A percentile compares a stretch with the other conserved stretches of the same genome.
phyloP scores from a whole-genome alignment of 1,139 yeast genomes.

The Protomyces inundatus region DNA sequence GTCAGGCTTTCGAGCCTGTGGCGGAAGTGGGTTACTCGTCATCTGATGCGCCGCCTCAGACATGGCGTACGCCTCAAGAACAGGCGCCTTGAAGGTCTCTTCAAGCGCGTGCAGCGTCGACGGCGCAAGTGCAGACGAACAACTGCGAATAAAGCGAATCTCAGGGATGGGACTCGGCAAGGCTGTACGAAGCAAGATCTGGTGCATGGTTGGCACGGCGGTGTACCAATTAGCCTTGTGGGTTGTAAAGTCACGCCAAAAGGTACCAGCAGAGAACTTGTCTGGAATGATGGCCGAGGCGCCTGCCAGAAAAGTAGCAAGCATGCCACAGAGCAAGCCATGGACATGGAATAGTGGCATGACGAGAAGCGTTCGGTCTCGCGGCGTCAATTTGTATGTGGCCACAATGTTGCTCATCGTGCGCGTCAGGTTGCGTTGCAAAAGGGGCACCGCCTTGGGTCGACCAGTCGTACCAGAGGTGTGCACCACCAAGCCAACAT shows the following conservation, averaged over 20 bases:
- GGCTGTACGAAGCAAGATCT: conserved; percentile 51
- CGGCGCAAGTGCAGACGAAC: conserved; percentile 64
- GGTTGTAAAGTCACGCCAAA: conserved; percentile 53
- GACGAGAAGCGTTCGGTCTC: conserved; percentile 55
- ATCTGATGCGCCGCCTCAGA: conserved; percentile 69
- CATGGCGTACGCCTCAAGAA: conserved; percentile 72
- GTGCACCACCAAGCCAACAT: conserved; percentile 59
- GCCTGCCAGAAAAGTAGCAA: conserved; percentile 56
- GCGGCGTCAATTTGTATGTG: conserved; percentile 49
- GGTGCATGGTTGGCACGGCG: conserved; percentile 69
- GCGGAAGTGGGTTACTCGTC: conserved; percentile 63
- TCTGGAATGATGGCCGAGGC: conserved; percentile 57
- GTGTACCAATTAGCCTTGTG: conserved; percentile 61
- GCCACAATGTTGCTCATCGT: conserved; percentile 53
- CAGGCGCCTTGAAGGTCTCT: conserved; percentile 54
- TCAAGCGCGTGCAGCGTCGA: conserved; percentile 55
- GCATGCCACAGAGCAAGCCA: conserved; percentile 58
- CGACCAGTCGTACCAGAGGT: conserved; percentile 70
- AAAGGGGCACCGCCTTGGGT: conserved; percentile 62
- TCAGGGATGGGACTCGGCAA: conserved; percentile 49
- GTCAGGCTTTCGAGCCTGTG: conserved; percentile 59
- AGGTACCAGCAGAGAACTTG: conserved; percentile 52
- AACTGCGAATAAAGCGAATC: conserved; percentile 60
- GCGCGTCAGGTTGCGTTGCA: conserved; percentile 56
- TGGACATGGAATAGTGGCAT: conserved; percentile 75